Base-by-base conservation (phyloP, 495 filamentous ascomycete genomes). In the Penicillium tannophilum region DNA sequence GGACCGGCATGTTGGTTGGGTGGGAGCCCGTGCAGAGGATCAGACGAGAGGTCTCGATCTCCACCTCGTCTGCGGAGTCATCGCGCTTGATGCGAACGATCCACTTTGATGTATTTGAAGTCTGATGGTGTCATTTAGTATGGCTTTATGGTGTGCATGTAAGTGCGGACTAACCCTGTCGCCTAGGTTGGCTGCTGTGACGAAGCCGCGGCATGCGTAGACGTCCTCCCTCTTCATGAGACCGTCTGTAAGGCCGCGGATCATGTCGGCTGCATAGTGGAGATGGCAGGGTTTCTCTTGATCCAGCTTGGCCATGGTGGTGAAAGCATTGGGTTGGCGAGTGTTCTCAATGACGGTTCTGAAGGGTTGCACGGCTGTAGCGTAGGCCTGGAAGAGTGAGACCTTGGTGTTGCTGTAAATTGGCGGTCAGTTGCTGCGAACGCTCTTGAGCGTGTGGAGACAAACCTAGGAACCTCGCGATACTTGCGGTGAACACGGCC, bases 11-110 rank as follows among this genome's bases (percentile, higher is more conserved):
- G 12, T 72, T 60, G 19, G 74, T 80, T 14, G 84, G 84, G 44
- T 72, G 72, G 3, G 82, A 76, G 53, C 84, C 84, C 11, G 84
- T 87, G 72, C 84, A 86, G 56, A 86, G 77, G 42, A 85, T 78
- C 12, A 87, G 64, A 26, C 78, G 68, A 12, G 73, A 58, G 4
- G 76, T 72, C 17, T 70, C 55, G 17, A 78, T 63, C 47, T 76
- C 68, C 9, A 77, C 54, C 6, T 76, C 71, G 19, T 70, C 60
- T 9, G 51, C 36, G 4, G 68, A 65, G 35, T 71, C 68, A 33
- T 58, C 52, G 1, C 53, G 56, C 49, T 73, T 66, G 39, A 84
- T 63, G 7, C 61, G 63, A 44, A 84, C 75, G 6, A 71, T 78
- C 81, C 81, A 83, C 31, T 65, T 65, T 26, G 72, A 61, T 28